Evolutionary conservation across 192 early-diverging fungal genomes (phyloP).

Genomic region (Backusella macrospora): DNA sequence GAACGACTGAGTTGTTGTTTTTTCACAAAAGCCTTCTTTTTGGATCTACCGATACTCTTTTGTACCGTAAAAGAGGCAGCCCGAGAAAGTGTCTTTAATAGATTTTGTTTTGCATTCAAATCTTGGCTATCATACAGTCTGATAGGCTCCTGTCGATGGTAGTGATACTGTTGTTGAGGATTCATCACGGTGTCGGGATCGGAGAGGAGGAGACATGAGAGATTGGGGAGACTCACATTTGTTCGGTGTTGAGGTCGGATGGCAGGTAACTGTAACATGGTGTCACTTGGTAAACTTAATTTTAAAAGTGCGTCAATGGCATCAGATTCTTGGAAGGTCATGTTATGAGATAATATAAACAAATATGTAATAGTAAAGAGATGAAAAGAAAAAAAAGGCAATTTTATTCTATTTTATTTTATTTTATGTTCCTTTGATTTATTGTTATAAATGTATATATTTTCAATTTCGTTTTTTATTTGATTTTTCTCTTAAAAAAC

Average conservation of each 20-base stretch:
- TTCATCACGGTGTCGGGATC: background rate
- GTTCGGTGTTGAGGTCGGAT: background rate
- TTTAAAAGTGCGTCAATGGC: constrained; percentile 10
- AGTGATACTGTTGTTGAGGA: background rate
- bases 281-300: constrained; percentile 3
- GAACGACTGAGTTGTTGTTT: background rate
- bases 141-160: too few species aligned
- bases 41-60: background rate
- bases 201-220: background rate
- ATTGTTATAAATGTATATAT: too few species aligned
- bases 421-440: too few species aligned
- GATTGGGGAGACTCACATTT: background rate
- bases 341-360: background rate
- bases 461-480: too few species aligned
- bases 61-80: background rate
- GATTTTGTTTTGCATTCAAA: background rate
- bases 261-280: background rate
- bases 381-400: background rate
- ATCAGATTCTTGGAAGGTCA: background rate
- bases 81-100: background rate
- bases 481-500: too few species aligned
- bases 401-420: too few species aligned
- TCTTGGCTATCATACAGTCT: background rate
- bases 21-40: background rate
- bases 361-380: background rate